Conservation (phyloP, 257 asterid genomes). For the Apocynum venetum region DNA sequence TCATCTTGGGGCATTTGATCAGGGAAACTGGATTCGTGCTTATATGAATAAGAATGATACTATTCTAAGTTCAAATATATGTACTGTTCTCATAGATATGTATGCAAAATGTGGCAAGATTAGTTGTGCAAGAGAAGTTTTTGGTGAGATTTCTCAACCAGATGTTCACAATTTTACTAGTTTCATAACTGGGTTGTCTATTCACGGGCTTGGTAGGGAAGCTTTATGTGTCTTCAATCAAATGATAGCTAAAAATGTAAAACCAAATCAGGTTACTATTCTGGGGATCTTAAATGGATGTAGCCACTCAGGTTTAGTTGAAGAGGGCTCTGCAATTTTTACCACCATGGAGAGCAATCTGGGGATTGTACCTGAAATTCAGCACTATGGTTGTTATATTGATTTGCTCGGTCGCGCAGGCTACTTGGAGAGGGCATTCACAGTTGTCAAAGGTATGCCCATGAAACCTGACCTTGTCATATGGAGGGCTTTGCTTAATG, state of each 20-base stretch:
- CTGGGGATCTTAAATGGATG: conserved; percentile 71
- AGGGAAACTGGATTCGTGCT: conserved; percentile 58
- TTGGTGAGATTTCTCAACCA: conserved; percentile 33
- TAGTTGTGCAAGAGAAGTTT: conserved; percentile 42
- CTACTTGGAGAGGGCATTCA: conserved; percentile 66
- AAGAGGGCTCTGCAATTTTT: conserved; percentile 59
- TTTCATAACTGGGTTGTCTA: conserved; percentile 65
- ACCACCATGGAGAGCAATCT: conserved; percentile 53
- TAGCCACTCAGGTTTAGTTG: conserved; percentile 74
- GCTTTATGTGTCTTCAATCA: conserved; percentile 43
- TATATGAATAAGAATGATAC: conserved; percentile 33
- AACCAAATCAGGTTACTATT: conserved; percentile 57
- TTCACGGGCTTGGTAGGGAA: conserved; percentile 61
- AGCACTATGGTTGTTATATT: conserved; percentile 74
- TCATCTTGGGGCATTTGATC: conserved; percentile 64
- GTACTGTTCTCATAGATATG: conserved; percentile 74
- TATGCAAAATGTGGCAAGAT: conserved; percentile 83
- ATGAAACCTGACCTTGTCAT: conserved; percentile 53
- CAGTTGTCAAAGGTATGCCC: conserved; percentile 53
- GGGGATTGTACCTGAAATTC: conserved; percentile 55
- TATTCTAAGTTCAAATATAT: conserved; percentile 37
- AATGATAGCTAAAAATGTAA: conserved; percentile 51
- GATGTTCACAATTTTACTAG: conserved; percentile 62
- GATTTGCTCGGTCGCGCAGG: conserved; percentile 90
- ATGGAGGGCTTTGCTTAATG: conserved; percentile 79